Evolutionary conservation across 345 rosid species (phyloP).

Genomic region (Gossypium rotundifolium): DNA sequence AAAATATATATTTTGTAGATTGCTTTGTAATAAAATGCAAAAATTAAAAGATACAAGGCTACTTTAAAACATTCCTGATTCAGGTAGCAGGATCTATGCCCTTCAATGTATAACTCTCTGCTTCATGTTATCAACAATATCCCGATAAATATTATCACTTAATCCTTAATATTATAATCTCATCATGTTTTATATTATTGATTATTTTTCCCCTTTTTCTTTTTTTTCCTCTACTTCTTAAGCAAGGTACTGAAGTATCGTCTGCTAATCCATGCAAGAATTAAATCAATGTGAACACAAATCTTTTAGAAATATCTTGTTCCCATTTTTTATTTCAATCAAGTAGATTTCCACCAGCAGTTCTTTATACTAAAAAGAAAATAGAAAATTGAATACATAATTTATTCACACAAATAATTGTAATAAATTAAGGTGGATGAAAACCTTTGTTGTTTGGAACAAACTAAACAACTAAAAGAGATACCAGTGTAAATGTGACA

Average conservation of each 20-base stretch:
- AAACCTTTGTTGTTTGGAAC: not conserved
- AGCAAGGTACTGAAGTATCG: not conserved
- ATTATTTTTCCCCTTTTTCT: not conserved
- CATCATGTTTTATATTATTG: not conserved
- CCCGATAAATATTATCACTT: not conserved
- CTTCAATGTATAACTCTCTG: not conserved
- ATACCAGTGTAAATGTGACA: not conserved
- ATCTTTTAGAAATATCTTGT: no score
- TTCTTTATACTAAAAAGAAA: no score
- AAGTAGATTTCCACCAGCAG: no score
- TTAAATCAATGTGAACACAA: not conserved
- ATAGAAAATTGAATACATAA: not conserved
- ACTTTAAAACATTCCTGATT: not conserved
- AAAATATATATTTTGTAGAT: not conserved
- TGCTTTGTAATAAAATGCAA: not conserved
- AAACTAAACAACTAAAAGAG: not conserved
- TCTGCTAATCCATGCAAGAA: not conserved
- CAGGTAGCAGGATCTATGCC: not conserved
- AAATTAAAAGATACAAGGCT: not conserved
- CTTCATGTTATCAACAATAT: not conserved
- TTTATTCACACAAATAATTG: not conserved
- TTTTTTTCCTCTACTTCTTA: not conserved
- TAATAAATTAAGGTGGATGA: not conserved
- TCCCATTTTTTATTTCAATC: no score
- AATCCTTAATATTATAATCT: not conserved